phyloP scores from a whole-genome alignment of 345 rosid genomes.

The Eutrema yunnanense region DNA sequence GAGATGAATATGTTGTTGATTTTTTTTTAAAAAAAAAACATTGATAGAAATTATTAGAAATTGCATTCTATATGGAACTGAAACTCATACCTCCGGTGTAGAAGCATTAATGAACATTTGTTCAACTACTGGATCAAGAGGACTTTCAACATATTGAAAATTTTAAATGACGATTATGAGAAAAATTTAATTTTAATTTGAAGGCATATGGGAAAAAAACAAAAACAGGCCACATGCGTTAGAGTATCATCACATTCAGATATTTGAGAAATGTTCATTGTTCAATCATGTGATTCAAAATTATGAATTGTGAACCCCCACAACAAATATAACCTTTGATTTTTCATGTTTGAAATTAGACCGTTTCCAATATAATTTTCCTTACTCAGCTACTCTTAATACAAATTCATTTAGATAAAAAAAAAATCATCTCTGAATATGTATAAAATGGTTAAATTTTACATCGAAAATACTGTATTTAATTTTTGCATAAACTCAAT shows the following conservation, averaged over 20 bases:
- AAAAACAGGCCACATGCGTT: conserved; percentile 9
- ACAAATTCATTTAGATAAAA: not conserved
- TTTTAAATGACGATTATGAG: not conserved
- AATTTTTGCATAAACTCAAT: not conserved
- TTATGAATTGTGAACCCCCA: not conserved
- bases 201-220: not conserved
- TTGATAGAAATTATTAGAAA: too few relatives aligned
- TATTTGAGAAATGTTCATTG: not conserved
- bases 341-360: not conserved
- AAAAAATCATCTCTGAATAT: too few relatives aligned
- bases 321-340: not conserved
- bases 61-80: too few relatives aligned
- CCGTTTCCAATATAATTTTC: not conserved
- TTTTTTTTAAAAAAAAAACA: too few relatives aligned
- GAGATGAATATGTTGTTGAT: not conserved
- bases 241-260: conserved; percentile 6
- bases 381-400: not conserved
- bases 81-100: too few relatives aligned
- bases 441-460: not conserved
- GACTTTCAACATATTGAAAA: not conserved
- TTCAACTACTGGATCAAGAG: too few relatives aligned
- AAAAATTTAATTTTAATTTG: not conserved
- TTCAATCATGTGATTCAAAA: not conserved
- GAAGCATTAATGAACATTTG: too few relatives aligned
- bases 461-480: not conserved